These are phyloP conservation scores for Diaporthe vexans DNA, from an alignment of 2,329 filamentous ascomycete genomes.

Conservation along the genomic window DNA sequence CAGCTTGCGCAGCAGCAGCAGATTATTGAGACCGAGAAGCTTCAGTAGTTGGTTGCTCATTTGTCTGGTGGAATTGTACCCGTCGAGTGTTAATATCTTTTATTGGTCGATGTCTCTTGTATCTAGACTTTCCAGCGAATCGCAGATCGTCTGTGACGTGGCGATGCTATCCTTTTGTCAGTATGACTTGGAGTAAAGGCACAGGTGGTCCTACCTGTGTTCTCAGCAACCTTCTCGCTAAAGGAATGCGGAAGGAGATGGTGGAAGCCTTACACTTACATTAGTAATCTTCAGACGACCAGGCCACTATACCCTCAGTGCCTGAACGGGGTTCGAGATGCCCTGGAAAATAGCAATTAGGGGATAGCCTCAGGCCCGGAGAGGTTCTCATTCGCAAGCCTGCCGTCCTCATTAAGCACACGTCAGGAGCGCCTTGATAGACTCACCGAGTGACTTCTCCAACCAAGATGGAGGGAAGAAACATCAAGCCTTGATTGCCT, in stretches of 20 bases:
- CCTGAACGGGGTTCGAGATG: too few species aligned
- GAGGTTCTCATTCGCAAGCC: background rate
- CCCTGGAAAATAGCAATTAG: too few species aligned
- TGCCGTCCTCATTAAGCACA: too few species aligned
- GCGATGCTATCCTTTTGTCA: background rate
- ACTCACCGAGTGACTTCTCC: too few species aligned
- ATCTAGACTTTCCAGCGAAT: too few species aligned
- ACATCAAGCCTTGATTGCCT: background rate
- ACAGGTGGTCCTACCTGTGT: background rate
- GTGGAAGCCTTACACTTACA: background rate
- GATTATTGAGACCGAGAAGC: background rate
- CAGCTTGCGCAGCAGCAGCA: conserved; percentile 30
- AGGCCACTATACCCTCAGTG: background rate
- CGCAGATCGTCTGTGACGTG: too few species aligned
- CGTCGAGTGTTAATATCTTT: too few species aligned
- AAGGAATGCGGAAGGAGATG: background rate
- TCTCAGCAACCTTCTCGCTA: background rate
- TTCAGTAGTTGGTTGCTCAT: background rate
- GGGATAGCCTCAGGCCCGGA: too few species aligned
- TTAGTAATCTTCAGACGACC: background rate
- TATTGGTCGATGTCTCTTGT: too few species aligned
- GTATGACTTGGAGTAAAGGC: background rate
- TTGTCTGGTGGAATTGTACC: too few species aligned
- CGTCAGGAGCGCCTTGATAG: too few species aligned
- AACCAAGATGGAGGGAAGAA: background rate